Base-by-base conservation (phyloP, 2,329 filamentous ascomycete genomes). In the Ophiocordyceps polyrhachis-furcata region DNA sequence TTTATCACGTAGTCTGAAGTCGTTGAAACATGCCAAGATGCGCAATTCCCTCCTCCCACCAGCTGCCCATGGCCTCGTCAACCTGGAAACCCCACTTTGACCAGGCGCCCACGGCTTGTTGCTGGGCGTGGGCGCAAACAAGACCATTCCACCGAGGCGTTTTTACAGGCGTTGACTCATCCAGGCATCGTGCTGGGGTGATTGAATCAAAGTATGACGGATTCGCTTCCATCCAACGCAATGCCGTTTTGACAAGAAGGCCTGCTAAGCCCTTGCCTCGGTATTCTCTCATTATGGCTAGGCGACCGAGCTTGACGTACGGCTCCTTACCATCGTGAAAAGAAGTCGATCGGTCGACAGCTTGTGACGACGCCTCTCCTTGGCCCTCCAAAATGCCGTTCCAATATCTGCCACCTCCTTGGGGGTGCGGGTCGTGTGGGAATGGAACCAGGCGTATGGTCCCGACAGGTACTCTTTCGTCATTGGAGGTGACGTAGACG, bases 391-490 rank as follows among this genome's bases (percentile, higher is more conserved):
- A 53, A 14, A 59, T 52, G 32, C 67, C 66, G 49, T 67, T 62
- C 47, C 65, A 62, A 54, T 76, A 76, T 23, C 55, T 56, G 6
- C 63, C 69, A 5, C 69, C 73, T 0, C 60, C 55, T 50, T 65
- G 56, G 40, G 77, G 76, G 60, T 89, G 76, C 29, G 76, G 67
- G 11, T 66, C 64, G 54, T 93, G 83, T 1, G 84, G 85, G 44
- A 86, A 86, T 0, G 87, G 87, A 0, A 93, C 82, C 12, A 93
- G 67, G 20, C 88, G 77, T 47, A 93, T 72, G 1, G 82, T 85
- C 8, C 81, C 86, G 44, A 89, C 76, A 4, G 42, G 86, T 21
- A 61, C 64, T 50, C 57, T 58, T 35, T 55, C 35, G 7, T 19
- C 35, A 45, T 71, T 71, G 46, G 81, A 69, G 15, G 71, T 77